Evolutionary conservation across 1,284 basidiomycete species (phyloP).

Genomic region (Omphalotus olearius): DNA sequence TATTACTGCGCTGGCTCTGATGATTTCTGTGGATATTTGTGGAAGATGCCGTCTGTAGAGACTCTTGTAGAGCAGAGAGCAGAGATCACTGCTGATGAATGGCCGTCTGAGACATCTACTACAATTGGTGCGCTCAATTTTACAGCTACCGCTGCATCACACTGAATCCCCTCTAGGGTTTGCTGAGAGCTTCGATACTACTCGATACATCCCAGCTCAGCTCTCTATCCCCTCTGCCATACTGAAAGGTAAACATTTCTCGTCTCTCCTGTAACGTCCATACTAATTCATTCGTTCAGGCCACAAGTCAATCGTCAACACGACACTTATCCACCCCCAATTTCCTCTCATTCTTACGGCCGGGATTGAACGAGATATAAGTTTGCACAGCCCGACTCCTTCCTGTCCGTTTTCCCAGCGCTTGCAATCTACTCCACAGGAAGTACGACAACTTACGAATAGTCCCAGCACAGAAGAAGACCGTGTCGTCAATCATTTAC

Average conservation of each 20-base stretch:
- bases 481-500: slow-evolving; percentile 29
- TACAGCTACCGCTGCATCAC: not conserved
- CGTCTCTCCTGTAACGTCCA: not conserved
- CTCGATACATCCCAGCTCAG: slow-evolving; percentile 50
- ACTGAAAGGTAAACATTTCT: slow-evolving; percentile 42
- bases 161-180: slow-evolving; percentile 38
- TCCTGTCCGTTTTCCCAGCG: slow-evolving; percentile 43
- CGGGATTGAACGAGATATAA: slow-evolving; percentile 66
- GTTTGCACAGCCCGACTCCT: slow-evolving; percentile 62
- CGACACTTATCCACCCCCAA: slow-evolving; percentile 66
- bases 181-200: slow-evolving; percentile 28
- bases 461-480: slow-evolving; percentile 26
- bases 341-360: slow-evolving; percentile 61
- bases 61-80: slow-evolving; percentile 40
- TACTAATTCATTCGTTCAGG: slow-evolving; percentile 31
- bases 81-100: slow-evolving; percentile 16
- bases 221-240: slow-evolving; percentile 53
- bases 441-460: slow-evolving; percentile 42
- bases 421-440: slow-evolving; percentile 37
- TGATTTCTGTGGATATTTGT: slow-evolving; percentile 77
- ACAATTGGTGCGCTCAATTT: slow-evolving; percentile 32
- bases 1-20: slow-evolving; percentile 75
- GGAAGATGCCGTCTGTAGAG: slow-evolving; percentile 57
- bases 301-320: slow-evolving; percentile 74
- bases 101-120: slow-evolving; percentile 24